phyloP scores from a whole-genome alignment of 164 flowering plant genomes.

The Magnolia changhungtana region DNA sequence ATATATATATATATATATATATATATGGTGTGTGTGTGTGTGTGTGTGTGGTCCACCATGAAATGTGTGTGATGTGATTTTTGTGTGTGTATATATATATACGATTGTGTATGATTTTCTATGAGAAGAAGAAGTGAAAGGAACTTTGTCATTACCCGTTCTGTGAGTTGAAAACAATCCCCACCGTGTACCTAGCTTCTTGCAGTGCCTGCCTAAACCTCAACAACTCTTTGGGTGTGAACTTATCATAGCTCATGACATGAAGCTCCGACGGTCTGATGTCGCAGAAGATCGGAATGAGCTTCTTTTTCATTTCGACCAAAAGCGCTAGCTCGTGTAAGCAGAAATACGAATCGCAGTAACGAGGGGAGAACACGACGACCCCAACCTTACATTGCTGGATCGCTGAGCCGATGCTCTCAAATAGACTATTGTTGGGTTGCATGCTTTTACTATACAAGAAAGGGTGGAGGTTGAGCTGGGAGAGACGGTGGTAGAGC shows the following conservation, averaged over 20 bases:
- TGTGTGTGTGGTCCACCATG: no score
- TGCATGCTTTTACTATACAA: constrained; percentile 60
- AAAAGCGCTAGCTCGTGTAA: constrained; percentile 54
- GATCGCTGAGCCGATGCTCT: constrained; percentile 41
- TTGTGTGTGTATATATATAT: no score
- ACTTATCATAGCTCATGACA: constrained; percentile 25
- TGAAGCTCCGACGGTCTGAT: constrained; percentile 60
- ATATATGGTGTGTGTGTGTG: no score
- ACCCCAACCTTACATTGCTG: constrained; percentile 39
- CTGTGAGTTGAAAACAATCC: constrained; percentile 48
- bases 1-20: no score
- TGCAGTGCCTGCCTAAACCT: constrained; percentile 50
- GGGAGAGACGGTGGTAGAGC: constrained; percentile 33
- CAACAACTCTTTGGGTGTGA: constrained; percentile 25
- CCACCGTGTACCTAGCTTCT: constrained; percentile 59
- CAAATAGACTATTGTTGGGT: constrained; percentile 57
- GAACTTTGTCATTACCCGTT: constrained; percentile 36
- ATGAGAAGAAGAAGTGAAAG: neutral
- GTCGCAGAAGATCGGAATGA: constrained; percentile 58
- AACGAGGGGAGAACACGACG: constrained; percentile 58
- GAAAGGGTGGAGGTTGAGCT: constrained; percentile 34
- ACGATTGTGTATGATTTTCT: no score
- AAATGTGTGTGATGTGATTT: no score
- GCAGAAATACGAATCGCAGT: constrained; percentile 66
- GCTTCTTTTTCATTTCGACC: constrained; percentile 50